Evolutionary conservation across 352 stramenopile genomes (phyloP).

Genomic region (Thraustochytrium striatum): DNA sequence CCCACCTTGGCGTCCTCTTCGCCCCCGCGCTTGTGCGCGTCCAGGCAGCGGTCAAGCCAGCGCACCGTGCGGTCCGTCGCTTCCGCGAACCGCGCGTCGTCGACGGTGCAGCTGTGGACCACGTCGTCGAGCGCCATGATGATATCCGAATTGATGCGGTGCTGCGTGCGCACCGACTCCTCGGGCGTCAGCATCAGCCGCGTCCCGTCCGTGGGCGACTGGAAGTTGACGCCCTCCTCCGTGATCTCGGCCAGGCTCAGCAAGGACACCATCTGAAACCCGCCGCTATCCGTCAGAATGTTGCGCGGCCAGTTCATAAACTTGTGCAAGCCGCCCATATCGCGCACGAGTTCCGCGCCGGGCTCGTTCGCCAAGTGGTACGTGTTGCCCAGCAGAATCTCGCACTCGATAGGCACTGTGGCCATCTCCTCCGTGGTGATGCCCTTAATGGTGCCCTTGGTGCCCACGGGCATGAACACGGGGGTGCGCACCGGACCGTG

Average conservation of each 20-base stretch:
- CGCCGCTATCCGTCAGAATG: constrained; percentile 92
- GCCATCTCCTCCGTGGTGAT: constrained; percentile 75
- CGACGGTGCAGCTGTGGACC: constrained; percentile 76
- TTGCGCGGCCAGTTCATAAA: constrained; percentile 90
- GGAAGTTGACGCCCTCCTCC: constrained; percentile 78
- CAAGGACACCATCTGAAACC: constrained; percentile 97
- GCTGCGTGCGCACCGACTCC: constrained; percentile 83
- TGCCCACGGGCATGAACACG: constrained; percentile 95
- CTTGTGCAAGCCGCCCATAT: constrained; percentile 85
- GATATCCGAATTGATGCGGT: constrained; percentile 92
- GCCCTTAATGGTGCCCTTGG: constrained; percentile 88
- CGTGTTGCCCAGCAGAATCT: constrained; percentile 94
- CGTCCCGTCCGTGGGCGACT: constrained; percentile 79
- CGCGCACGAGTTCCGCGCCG: constrained; percentile 71
- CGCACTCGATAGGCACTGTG: constrained; percentile 62
- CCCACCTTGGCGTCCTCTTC: constrained; percentile 36
- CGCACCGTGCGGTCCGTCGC: constrained; percentile 84
- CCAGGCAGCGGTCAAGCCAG: constrained; percentile 90
- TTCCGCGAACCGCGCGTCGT: constrained; percentile 81
- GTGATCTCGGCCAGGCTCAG: constrained; percentile 89
- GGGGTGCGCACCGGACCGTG: constrained; percentile 80
- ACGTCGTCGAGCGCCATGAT: constrained; percentile 98
- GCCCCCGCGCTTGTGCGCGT: constrained; percentile 67
- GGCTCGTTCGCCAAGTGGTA: constrained; percentile 93
- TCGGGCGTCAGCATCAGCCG: constrained; percentile 90